Percentiles rank a stretch among this genome's conserved stretches.
Conservation (phyloP, 306 rosid species). For the Malus sieversii region DNA sequence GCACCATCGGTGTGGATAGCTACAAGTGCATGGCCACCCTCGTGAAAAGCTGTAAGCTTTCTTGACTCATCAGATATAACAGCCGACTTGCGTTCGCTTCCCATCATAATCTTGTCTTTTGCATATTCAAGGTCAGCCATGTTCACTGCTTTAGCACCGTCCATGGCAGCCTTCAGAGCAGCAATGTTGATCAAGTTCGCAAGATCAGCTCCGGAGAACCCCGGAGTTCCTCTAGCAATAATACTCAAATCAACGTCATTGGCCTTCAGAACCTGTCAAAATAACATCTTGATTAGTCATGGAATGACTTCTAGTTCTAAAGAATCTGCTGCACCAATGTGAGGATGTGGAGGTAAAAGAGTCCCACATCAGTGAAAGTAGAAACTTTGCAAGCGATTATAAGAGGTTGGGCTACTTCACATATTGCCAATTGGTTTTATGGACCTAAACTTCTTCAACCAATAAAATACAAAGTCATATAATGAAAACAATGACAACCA, state of each 20-base stretch:
- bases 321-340: background rate
- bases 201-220: slow-evolving; percentile 89
- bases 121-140: slow-evolving; percentile 89
- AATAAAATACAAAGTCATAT: background rate
- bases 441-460: background rate
- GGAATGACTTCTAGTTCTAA: background rate
- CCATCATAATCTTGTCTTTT: slow-evolving; percentile 86
- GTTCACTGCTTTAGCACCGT: slow-evolving; percentile 71
- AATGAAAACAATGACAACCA: background rate
- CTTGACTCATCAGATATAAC: slow-evolving; percentile 66
- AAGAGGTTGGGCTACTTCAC: too few species aligned
- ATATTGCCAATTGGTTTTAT: too few species aligned
- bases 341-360: background rate
- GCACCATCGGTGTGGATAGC: slow-evolving; percentile 85
- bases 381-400: too few species aligned
- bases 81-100: slow-evolving; percentile 87
- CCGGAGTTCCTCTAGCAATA: slow-evolving; percentile 81
- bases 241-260: slow-evolving; percentile 78
- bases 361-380: too few species aligned
- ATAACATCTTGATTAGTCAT: background rate
- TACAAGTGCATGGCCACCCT: slow-evolving; percentile 93
- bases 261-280: slow-evolving; percentile 59
- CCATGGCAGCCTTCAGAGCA: slow-evolving; percentile 91
- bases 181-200: slow-evolving; percentile 85
- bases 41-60: slow-evolving; percentile 71